phyloP scores from a whole-genome alignment of 331 rosid genomes.

The Pyrus hybrid region DNA sequence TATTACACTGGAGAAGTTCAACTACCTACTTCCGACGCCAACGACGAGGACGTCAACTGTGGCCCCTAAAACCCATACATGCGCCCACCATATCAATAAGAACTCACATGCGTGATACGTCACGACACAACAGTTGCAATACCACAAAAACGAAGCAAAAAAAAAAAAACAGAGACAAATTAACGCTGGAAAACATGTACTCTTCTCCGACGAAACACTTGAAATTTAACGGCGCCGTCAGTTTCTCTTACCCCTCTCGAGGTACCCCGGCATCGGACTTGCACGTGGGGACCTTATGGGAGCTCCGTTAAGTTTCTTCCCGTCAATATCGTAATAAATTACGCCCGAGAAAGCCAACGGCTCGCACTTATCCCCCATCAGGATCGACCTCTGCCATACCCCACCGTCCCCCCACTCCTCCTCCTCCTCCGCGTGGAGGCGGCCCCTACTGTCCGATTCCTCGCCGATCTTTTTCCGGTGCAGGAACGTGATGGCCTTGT shows the following conservation, averaged over 20 bases:
- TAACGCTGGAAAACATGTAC: background rate
- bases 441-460: background rate
- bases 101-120: background rate
- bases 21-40: background rate
- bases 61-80: background rate
- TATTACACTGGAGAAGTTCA: background rate
- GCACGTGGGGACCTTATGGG: constrained; percentile 62
- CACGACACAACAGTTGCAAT: background rate
- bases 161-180: background rate
- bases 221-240: background rate
- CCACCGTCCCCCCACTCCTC: constrained; percentile 63
- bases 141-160: background rate
- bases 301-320: constrained; percentile 29
- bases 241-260: constrained; percentile 18
- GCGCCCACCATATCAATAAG: background rate
- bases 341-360: constrained; percentile 66
- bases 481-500: constrained; percentile 37
- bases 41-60: background rate
- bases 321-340: constrained; percentile 42
- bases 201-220: background rate
- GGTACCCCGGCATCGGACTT: constrained; percentile 58
- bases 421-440: background rate
- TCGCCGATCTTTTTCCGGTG: constrained; percentile 19
- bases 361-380: constrained; percentile 70
- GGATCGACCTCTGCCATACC: constrained; percentile 65